Percentiles rank a stretch among this genome's conserved stretches.
phyloP scores from a whole-genome alignment of 208 protist genomes.

The Wallacemonas collosoma region DNA sequence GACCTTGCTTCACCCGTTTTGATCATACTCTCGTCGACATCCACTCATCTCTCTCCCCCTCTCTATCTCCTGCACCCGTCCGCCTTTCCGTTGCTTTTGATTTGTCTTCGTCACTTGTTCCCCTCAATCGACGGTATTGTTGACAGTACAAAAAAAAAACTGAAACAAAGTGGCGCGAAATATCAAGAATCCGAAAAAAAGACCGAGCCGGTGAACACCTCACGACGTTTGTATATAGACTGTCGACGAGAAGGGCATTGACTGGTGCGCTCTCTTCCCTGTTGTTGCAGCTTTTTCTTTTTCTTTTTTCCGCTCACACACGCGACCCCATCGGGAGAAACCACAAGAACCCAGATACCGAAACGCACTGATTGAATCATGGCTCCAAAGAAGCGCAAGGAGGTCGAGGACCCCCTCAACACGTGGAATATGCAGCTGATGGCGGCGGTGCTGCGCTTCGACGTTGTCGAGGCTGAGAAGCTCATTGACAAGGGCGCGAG shows the following conservation, averaged over 20 bases:
- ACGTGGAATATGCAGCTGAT: constrained; percentile 86
- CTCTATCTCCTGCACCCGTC: too few species aligned
- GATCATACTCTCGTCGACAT: too few species aligned
- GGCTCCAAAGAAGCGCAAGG: constrained; percentile 37
- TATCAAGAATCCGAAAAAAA: not conserved
- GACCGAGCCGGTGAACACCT: not conserved
- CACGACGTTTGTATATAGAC: not conserved
- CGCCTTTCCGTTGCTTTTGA: too few species aligned
- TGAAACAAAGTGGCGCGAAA: not conserved
- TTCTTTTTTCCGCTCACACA: not conserved
- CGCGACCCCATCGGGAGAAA: not conserved
- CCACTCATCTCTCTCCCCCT: too few species aligned
- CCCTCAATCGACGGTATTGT: too few species aligned
- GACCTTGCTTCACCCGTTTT: too few species aligned
- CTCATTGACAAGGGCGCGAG: constrained; percentile 66
- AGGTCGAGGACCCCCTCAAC: constrained; percentile 77
- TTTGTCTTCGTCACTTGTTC: too few species aligned
- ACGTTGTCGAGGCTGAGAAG: constrained; percentile 33
- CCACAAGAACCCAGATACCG: too few species aligned
- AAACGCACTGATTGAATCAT: constrained; percentile 10
- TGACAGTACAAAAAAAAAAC: constrained; percentile 10
- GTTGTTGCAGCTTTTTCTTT: not conserved
- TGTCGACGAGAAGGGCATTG: too few species aligned
- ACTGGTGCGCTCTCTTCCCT: too few species aligned
- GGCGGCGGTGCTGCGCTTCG: constrained; percentile 53